A percentile compares a stretch with the other conserved stretches of the same genome.
Conservation (phyloP, 1,139 yeast species). For the Meyerozyma elateridarum region DNA sequence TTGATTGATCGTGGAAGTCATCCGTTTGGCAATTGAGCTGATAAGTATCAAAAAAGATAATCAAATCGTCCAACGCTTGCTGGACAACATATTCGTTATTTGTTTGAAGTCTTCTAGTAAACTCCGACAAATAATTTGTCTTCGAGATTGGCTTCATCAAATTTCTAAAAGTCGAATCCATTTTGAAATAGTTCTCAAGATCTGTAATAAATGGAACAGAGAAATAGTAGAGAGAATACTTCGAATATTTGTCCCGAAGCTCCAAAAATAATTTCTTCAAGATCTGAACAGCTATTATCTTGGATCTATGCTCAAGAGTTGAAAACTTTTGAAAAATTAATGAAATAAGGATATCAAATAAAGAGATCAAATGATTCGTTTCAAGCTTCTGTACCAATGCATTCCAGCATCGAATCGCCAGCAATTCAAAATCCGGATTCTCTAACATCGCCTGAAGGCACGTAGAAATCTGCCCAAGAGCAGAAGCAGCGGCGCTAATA, state of each 20-base stretch:
- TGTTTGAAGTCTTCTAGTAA: constrained; percentile 53
- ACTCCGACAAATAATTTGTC: constrained; percentile 40
- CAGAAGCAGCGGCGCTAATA: constrained; percentile 60
- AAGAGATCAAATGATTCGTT: constrained; percentile 46
- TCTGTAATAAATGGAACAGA: constrained; percentile 47
- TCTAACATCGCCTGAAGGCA: constrained; percentile 81
- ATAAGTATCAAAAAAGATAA: constrained; percentile 43
- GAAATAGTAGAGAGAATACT: constrained; percentile 44
- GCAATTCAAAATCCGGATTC: constrained; percentile 52
- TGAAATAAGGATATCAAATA: constrained; percentile 43
- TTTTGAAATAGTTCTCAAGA: constrained; percentile 24
- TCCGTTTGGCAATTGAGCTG: constrained; percentile 46
- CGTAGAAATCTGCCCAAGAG: constrained; percentile 84
- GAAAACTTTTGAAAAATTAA: constrained; percentile 60
- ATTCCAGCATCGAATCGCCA: constrained; percentile 67
- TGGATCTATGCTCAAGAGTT: constrained; percentile 43
- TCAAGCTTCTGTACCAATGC: constrained; percentile 47
- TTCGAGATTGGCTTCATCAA: constrained; percentile 24
- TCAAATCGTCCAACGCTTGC: constrained; percentile 71
- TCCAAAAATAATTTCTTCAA: constrained; percentile 36
- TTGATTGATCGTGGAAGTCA: constrained; percentile 25
- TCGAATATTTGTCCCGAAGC: constrained; percentile 28
- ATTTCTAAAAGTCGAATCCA: constrained; percentile 22
- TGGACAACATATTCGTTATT: constrained; percentile 74
- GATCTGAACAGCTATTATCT: constrained; percentile 42